Percentiles rank a stretch among this genome's conserved stretches.
Evolutionary conservation across 257 asterid species (phyloP).

Genomic region (Nyctanthes arbortristis): DNA sequence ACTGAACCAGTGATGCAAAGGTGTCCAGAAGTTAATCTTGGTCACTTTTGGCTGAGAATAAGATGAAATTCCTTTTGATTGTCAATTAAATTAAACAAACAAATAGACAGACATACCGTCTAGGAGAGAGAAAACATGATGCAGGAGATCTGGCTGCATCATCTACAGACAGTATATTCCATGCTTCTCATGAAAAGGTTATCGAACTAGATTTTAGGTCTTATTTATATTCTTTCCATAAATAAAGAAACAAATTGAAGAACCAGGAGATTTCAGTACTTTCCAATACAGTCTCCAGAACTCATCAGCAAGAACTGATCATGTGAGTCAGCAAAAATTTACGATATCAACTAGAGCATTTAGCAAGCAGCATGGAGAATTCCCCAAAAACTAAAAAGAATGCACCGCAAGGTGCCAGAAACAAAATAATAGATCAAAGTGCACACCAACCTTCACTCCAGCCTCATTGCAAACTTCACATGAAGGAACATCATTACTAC

Average conservation of each 20-base stretch:
- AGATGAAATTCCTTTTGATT: background rate
- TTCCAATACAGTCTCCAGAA: background rate
- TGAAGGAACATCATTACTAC: slow-evolving; percentile 67
- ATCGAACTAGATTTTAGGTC: background rate
- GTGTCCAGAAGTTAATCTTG: background rate
- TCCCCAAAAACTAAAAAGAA: background rate
- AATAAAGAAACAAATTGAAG: background rate
- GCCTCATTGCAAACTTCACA: slow-evolving; percentile 96
- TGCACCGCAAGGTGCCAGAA: background rate
- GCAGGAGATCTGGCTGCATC: background rate
- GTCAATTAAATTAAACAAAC: background rate
- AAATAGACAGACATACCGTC: too few relatives aligned
- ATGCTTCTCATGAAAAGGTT: background rate
- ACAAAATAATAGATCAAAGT: slow-evolving; percentile 11
- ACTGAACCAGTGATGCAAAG: background rate
- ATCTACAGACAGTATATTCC: background rate
- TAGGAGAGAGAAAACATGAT: background rate
- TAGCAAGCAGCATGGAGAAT: slow-evolving; percentile 11
- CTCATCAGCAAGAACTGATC: background rate
- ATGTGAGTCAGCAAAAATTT: background rate
- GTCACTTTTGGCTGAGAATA: background rate
- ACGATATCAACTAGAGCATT: background rate
- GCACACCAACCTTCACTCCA: slow-evolving; percentile 71
- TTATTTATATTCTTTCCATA: background rate
- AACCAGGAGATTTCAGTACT: background rate